phyloP scores from a whole-genome alignment of 1,284 basidiomycete species.

The Laetiporus sulphureus region DNA sequence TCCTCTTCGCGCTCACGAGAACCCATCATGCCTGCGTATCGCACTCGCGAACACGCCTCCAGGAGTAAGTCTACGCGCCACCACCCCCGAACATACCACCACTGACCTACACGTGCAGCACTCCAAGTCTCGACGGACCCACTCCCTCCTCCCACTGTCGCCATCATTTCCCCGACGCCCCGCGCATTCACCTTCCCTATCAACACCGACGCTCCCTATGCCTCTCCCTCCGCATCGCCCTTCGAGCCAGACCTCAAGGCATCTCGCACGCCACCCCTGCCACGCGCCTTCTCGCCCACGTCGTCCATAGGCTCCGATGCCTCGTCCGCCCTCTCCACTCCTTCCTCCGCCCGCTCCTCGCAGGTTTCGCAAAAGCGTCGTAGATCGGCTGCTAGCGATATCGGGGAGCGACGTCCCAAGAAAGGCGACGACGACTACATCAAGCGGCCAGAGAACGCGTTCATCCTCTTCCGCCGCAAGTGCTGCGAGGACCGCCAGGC shows the following conservation, averaged over 20 bases:
- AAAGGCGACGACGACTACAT: slow-evolving; percentile 76
- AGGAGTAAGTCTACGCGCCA: slow-evolving; percentile 42
- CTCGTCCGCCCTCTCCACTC: slow-evolving; percentile 29
- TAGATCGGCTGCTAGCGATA: slow-evolving; percentile 50
- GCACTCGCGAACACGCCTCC: slow-evolving; percentile 63
- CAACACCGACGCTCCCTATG: slow-evolving; percentile 37
- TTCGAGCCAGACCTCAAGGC: slow-evolving; percentile 61
- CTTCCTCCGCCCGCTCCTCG: slow-evolving; percentile 28
- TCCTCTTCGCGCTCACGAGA: slow-evolving; percentile 28
- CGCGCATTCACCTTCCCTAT: slow-evolving; percentile 68
- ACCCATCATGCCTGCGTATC: slow-evolving; percentile 68
- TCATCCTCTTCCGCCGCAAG: slow-evolving; percentile 72
- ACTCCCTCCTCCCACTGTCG: slow-evolving; percentile 48
- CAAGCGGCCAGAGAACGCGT: slow-evolving; percentile 76
- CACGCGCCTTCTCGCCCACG: slow-evolving; percentile 35
- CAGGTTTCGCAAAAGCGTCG: slow-evolving; percentile 46
- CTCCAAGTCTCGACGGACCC: slow-evolving; percentile 69
- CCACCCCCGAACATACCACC: neutral
- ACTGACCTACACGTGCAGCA: slow-evolving; percentile 32
- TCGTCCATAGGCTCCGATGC: slow-evolving; percentile 42
- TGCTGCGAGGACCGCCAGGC: slow-evolving; percentile 65
- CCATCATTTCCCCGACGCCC: slow-evolving; percentile 70
- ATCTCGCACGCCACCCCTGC: slow-evolving; percentile 36
- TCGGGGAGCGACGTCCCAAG: slow-evolving; percentile 64
- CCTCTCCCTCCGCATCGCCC: slow-evolving; percentile 61